Evolutionary conservation across 1,139 yeast genomes (phyloP).

Genomic region (Protomyces macrosporus): DNA sequence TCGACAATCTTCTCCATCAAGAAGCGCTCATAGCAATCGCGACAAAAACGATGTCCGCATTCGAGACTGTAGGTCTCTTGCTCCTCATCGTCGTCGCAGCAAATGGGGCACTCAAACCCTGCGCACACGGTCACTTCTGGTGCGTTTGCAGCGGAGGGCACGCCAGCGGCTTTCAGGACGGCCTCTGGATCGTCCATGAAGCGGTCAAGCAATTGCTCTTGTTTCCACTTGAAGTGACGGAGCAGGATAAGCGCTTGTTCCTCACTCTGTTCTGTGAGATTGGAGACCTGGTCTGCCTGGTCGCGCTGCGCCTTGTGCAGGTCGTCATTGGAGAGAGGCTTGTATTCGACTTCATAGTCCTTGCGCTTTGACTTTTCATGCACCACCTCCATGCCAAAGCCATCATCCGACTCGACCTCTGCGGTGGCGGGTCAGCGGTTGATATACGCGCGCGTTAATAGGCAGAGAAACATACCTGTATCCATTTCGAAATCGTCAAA

Average conservation of each 20-base stretch:
- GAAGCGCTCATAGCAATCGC: slow-evolving; percentile 60
- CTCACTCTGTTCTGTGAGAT: slow-evolving; percentile 41
- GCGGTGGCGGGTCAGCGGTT: not conserved
- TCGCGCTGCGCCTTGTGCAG: slow-evolving; percentile 35
- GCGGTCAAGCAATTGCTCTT: slow-evolving; percentile 62
- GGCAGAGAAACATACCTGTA: not conserved
- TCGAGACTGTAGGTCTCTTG: slow-evolving; percentile 50
- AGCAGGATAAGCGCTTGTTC: slow-evolving; percentile 51
- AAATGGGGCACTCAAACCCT: slow-evolving; percentile 55
- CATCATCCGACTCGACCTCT: slow-evolving; percentile 34
- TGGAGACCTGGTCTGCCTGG: slow-evolving; percentile 37
- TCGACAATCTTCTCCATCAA: slow-evolving; percentile 48
- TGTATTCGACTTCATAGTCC: slow-evolving; percentile 36
- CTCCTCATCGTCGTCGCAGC: slow-evolving; percentile 54
- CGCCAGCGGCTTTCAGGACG: slow-evolving; percentile 49
- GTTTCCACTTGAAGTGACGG: slow-evolving; percentile 65
- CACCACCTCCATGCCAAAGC: slow-evolving; percentile 31
- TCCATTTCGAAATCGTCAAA: not conserved
- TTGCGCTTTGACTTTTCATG: slow-evolving; percentile 33
- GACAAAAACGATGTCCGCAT: slow-evolving; percentile 70
- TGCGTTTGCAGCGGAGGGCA: slow-evolving; percentile 36
- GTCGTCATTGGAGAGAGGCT: slow-evolving; percentile 35
- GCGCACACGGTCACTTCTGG: slow-evolving; percentile 32
- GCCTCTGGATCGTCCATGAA: slow-evolving; percentile 53
- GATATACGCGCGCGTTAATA: not conserved